Evolutionary conservation across 371 early-diverging fungal genomes (phyloP).

Genomic region (Apophysomyces sp.): DNA sequence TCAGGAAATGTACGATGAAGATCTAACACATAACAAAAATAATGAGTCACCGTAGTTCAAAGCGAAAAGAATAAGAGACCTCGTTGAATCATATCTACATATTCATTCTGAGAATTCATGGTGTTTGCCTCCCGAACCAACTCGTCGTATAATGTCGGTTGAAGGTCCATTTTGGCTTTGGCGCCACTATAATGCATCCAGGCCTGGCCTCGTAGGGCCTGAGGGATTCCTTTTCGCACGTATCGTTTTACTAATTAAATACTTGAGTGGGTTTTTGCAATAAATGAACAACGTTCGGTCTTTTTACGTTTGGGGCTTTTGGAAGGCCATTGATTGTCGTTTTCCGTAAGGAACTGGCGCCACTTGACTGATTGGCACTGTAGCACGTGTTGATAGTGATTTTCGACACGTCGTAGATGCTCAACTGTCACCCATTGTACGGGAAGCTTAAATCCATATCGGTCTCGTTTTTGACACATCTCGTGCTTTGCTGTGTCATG

Average conservation of each 20-base stretch:
- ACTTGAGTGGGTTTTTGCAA: not conserved
- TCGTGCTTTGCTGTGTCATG: not conserved
- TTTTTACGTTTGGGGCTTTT: slow-evolving; percentile 47
- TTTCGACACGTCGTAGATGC: slow-evolving; percentile 51
- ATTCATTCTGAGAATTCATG: slow-evolving; percentile 52
- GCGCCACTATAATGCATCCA: slow-evolving; percentile 88
- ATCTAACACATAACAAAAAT: slow-evolving; percentile 32
- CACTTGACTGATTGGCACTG: slow-evolving; percentile 53
- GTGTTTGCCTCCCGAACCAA: slow-evolving; percentile 53
- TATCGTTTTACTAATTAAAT: slow-evolving; percentile 69
- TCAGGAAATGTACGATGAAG: slow-evolving; percentile 82
- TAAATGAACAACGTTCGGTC: no score
- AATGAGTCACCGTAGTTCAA: no score
- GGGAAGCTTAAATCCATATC: slow-evolving; percentile 64
- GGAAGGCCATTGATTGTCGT: slow-evolving; percentile 50
- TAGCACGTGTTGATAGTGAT: slow-evolving; percentile 47
- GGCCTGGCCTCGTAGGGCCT: slow-evolving; percentile 60
- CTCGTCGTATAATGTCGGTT: slow-evolving; percentile 59
- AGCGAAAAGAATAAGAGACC: slow-evolving; percentile 2
- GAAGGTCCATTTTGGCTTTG: slow-evolving; percentile 49
- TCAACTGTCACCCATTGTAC: slow-evolving; percentile 53
- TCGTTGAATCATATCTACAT: slow-evolving; percentile 68
- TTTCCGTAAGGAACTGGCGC: slow-evolving; percentile 46
- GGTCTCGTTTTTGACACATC: slow-evolving; percentile 37
- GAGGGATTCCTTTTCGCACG: slow-evolving; percentile 80